Percentiles rank a stretch among this genome's conserved stretches.
Conservation (phyloP, 2,329 filamentous ascomycete species). For the Hypoxylon sp. region DNA sequence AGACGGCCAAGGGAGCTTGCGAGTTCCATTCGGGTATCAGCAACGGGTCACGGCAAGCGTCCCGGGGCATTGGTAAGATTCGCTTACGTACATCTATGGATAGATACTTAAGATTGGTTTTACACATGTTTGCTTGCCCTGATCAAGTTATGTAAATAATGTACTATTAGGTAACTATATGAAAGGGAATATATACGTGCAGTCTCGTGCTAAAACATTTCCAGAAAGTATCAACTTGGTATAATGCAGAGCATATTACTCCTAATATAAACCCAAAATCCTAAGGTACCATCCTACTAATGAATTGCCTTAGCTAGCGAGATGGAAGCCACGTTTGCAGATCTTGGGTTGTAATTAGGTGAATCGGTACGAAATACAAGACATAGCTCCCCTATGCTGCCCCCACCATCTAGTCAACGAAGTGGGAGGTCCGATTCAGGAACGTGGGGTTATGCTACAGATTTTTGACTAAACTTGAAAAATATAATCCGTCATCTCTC, state of each 20-base stretch:
- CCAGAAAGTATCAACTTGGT: background rate
- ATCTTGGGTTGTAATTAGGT: conserved; percentile 15
- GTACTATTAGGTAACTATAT: background rate
- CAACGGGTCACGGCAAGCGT: conserved; percentile 34
- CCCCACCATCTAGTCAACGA: conserved; percentile 46
- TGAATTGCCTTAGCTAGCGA: background rate
- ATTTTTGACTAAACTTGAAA: conserved; percentile 43
- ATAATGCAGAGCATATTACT: background rate
- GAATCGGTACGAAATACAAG: conserved; percentile 13
- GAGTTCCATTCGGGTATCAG: conserved; percentile 21
- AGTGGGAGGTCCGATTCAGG: conserved; percentile 58
- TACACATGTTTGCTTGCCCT: too few species aligned
- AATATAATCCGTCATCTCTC: conserved; percentile 27
- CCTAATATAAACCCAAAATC: background rate
- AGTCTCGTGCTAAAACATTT: background rate
- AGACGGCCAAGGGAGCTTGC: conserved; percentile 24
- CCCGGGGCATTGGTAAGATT: conserved; percentile 36
- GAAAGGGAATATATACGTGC: background rate
- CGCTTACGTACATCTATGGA: conserved; percentile 27
- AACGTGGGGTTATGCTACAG: conserved; percentile 56
- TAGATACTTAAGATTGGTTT: too few species aligned
- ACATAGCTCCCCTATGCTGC: conserved; percentile 15
- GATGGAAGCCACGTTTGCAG: conserved; percentile 24
- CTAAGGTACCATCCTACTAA: background rate
- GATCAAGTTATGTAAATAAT: background rate